Base-by-base conservation (phyloP, 208 protist genomes). In the Leishmania tropica region DNA sequence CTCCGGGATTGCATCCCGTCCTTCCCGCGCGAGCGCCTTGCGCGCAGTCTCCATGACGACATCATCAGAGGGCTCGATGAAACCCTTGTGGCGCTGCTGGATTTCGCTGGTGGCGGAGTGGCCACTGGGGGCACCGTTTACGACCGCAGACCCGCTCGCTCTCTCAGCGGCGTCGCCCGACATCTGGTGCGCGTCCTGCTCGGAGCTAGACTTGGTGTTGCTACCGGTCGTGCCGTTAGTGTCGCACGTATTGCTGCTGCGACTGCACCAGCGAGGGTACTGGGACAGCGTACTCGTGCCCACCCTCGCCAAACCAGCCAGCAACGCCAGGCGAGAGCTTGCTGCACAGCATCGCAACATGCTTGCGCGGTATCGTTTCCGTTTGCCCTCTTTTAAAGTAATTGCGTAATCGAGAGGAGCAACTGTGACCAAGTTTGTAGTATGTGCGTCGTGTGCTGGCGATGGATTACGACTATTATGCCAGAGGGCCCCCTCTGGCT, bases 21-120 rank as follows among this genome's bases (percentile, higher is more conserved):
- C 93, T 70, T 98, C 93, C 17, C 92, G 85, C 45, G 81, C 83
- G 54, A 97, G 87, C n/a, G 94, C 92, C 81, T 96, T 89, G 79
- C 94, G 92, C 3, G 94, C 92, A 73, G 86, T 94, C 86, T 97
- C 91, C 88, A 97, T 89, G 77, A 97, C 94, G 62, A 97, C 82
- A 78, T 97, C 94, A 65, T 96, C 78, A 0, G 94, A 97, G 58
- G 94, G 94, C 78, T 90, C 81, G 70, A 97, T 90, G 84, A 95
- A 96, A 42, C 94, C 90, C 31, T 85, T 83, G 80, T 83, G 88
- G 6, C 78, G 88, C 47, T 84, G 80, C 78, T 87, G 79, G 17
- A 94, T 62, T 17, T 72, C 84, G 21, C 45, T 87, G 13, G 64
- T 60, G 21, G 54, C 42, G 42, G 77, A 65, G 21, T 48, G 48